Base-by-base conservation (phyloP, 805 yeast genomes). In the Teunomyces lycoperdinae region DNA sequence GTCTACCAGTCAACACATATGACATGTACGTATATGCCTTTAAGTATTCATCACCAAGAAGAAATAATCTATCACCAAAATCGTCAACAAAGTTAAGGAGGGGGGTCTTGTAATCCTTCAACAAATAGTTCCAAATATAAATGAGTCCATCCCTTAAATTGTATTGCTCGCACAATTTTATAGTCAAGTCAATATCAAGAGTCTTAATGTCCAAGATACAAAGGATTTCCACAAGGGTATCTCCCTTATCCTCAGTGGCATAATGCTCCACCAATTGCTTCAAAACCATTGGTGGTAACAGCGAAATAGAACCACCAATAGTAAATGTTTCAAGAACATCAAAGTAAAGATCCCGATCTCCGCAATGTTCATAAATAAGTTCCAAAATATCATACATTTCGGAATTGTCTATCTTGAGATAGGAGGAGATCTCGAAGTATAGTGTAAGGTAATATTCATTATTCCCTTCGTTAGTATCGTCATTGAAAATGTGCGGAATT, bases 161-260 rank as follows among this genome's bases (percentile, higher is more conserved):
- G 54, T 83, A 70, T 50, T 74, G 60, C 34, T 71, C 69, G 61
- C 96, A 85, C 13, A 87, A 66, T 9, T 72, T 73, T 10, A 89
- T 73, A 0, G 96, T 83, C 17, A 84, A 68, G 64, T 92, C 96
- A 32, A 92, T 78, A 59, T 92, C 96, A 44, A 94, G 73, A 9
- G 82, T 77, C 5, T 71, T 56, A 7, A 87, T 73, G 56, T 90
- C 91, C 24, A 92, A 61, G 1, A 80, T 67, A 55, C 96, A 86
- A 9, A 91, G 71, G 29, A 88, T 60, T 48, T 84, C 84, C 40
- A 89, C 90, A 14, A 92, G 70, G 0, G 66, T 55, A 2, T 75
- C 79, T 3, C 80, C 76, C 42, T 73, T 66, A 5, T 67, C 71
- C 4, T 55, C 52, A 0, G 62, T 48, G 1, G 76, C 69, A 52